Evolutionary conservation across 129 eudicot genomes (phyloP), one percentile per base, ranked within the genome.

Genomic region (Solidago caesia): DNA sequence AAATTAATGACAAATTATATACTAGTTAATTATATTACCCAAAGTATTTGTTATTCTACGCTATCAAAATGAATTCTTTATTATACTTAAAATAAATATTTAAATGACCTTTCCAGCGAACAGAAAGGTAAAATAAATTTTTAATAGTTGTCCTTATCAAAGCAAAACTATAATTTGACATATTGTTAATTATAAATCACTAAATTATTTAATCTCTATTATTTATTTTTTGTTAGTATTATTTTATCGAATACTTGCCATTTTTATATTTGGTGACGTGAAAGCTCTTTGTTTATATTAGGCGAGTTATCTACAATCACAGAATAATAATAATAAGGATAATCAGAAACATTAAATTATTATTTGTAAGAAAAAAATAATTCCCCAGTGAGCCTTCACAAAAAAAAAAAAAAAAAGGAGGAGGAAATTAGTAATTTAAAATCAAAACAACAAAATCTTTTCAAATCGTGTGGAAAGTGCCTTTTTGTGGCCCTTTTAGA

Each of bases 281-380:
- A n/a, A 77, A 76, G 13, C 43, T 14, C 46, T 58, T 77, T 58
- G 63, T 76, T 76, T 67, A 33, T 76, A 45, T 64, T 76, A 63
- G 48, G 16, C 46, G 67, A 75, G 65, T 76, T 55, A 57, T 67
- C 29, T 57, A 67, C 67, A 53, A 13, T 55, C 8, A 57, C 3
- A 41, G 26, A 16, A 44, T 26, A 9, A 52, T 4, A 52, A 4
- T 14, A 52, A 52, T 14, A 52, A 26, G n/a, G 47, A 29, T 73
- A 48, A 12, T 43, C 47, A 46, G 39, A 13, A 8, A 49, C 64
- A 11, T 47, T 64, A 75, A 10, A 27, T 12, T 59, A 59, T 10
- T 59, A 26, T 25, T 16, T 48, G 53, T 33, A 33, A 33, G 39
- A 33, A 1, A 48, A 11, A n/a, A 9, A 15, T 2, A 59, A 60